Conservation (phyloP, 129 eudicot species). For the Calendula officinalis region DNA sequence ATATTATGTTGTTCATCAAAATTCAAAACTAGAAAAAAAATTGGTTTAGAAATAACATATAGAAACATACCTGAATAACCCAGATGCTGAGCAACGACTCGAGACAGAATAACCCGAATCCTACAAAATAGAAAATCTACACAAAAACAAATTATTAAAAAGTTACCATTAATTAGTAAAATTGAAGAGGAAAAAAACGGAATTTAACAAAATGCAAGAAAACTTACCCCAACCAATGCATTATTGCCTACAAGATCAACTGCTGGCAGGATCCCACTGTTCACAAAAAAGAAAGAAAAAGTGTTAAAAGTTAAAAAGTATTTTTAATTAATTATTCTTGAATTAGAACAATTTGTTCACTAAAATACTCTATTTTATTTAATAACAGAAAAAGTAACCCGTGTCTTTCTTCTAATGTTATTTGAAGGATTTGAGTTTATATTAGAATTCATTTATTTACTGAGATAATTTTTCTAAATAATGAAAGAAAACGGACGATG, state of each 20-base stretch:
- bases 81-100: conserved; percentile 74
- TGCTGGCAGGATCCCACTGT: conserved; percentile 96
- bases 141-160: conserved; percentile 10
- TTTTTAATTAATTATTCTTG: not conserved
- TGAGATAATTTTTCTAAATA: not conserved
- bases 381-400: not conserved
- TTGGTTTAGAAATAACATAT: not conserved
- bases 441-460: not conserved
- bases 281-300: conserved; percentile 6
- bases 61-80: conserved; percentile 66
- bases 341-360: not conserved
- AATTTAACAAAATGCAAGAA: not conserved
- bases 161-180: not conserved
- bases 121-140: conserved; percentile 70
- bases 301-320: not conserved
- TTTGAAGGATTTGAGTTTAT: not conserved
- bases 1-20: not conserved
- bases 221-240: conserved; percentile 88
- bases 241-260: conserved; percentile 72
- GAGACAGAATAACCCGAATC: conserved; percentile 58
- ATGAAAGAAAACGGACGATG: not conserved
- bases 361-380: not conserved
- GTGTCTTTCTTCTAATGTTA: not conserved
- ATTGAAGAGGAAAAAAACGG: not conserved
- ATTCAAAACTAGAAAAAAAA: not conserved